phyloP scores from a whole-genome alignment of 2,329 filamentous ascomycete genomes.

The Dactylellina cionopaga region DNA sequence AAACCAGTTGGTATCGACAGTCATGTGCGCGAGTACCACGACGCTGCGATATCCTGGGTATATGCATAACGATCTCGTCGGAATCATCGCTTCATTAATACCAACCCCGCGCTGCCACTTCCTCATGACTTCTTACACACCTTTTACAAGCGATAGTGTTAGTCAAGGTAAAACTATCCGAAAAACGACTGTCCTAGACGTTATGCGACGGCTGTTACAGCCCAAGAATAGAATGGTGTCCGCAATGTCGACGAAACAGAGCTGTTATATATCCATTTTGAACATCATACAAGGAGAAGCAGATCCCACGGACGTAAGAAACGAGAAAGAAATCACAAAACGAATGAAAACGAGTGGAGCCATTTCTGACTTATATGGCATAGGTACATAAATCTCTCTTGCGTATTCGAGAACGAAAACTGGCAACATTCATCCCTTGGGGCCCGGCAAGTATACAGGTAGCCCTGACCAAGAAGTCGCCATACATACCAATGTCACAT shows the following conservation, averaged over 20 bases:
- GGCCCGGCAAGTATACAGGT: conserved; percentile 98
- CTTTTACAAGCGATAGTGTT: conserved; percentile 94
- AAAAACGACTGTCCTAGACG: conserved; percentile 96
- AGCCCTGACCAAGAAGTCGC: conserved; percentile 93
- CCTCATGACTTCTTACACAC: conserved; percentile 97
- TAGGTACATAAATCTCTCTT: conserved; percentile 93
- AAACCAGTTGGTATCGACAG: conserved; percentile 94
- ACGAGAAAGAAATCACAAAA: too few relatives aligned
- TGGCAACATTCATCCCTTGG: conserved; percentile 98
- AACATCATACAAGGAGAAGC: conserved; percentile 99
- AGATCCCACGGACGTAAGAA: conserved; percentile 89
- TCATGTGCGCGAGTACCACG: conserved; percentile 98
- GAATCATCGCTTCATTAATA: conserved; percentile 94
- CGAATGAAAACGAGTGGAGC: not conserved
- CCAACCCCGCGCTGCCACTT: conserved; percentile 97
- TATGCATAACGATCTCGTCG: conserved; percentile 99
- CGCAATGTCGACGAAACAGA: conserved; percentile 92
- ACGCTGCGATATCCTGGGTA: conserved; percentile 97
- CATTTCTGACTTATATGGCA: too few relatives aligned
- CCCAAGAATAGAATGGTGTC: conserved; percentile 99
- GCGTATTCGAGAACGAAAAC: conserved; percentile 89
- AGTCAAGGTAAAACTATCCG: conserved; percentile 97
- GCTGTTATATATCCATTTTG: conserved; percentile 98
- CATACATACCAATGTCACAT: conserved; percentile 92
- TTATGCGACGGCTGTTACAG: conserved; percentile 93